phyloP scores from a whole-genome alignment of 352 stramenopile species.

The Globisporangium paddicum region DNA sequence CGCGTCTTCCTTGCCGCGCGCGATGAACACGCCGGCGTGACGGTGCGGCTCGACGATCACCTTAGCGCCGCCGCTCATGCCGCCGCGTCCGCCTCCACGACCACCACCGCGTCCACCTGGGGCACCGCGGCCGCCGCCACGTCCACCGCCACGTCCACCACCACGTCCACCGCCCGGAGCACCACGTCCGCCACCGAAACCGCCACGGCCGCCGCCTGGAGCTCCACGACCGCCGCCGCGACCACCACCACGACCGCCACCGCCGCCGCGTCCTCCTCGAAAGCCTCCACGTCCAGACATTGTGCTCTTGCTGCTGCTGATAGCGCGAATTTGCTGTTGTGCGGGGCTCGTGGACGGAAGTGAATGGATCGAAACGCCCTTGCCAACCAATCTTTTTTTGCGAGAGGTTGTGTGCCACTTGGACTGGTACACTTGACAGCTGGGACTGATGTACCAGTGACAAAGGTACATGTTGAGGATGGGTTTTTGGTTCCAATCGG shows the following conservation, averaged over 20 bases:
- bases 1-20: slow-evolving; percentile 98
- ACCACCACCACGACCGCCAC: slow-evolving; percentile 46
- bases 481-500: too few species aligned
- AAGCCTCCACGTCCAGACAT: slow-evolving; percentile 20
- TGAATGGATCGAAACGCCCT: background rate
- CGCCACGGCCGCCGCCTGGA: slow-evolving; percentile 1
- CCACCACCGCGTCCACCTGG: slow-evolving; percentile 49
- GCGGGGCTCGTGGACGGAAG: too few species aligned
- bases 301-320: background rate
- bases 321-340: slow-evolving; percentile 7
- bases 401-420: background rate
- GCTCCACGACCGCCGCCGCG: slow-evolving; percentile 35
- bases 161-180: slow-evolving; percentile 33
- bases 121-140: slow-evolving; percentile 32
- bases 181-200: slow-evolving; percentile 33
- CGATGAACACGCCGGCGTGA: slow-evolving; percentile 98
- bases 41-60: slow-evolving; percentile 97
- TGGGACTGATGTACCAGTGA: background rate
- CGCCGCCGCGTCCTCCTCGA: slow-evolving; percentile 39
- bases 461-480: background rate
- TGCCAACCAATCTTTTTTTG: slow-evolving; percentile 6
- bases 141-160: slow-evolving; percentile 32
- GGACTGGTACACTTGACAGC: background rate
- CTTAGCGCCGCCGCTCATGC: slow-evolving; percentile 95
- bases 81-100: slow-evolving; percentile 59